Base-by-base conservation (phyloP, 2,329 filamentous ascomycete species). In the Talaromyces sp. region DNA sequence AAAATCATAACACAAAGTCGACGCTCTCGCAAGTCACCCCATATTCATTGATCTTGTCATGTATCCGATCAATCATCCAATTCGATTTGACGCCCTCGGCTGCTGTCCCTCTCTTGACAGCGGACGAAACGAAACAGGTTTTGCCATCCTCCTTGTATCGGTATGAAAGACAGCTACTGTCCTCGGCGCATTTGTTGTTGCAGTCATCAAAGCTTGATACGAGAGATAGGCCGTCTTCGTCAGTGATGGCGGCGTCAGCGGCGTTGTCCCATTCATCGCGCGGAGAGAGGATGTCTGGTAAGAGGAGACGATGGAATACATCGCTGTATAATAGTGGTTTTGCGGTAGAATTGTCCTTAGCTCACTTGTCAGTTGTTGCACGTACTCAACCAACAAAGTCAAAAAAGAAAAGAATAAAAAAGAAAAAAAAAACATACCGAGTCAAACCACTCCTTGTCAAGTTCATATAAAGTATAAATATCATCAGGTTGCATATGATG, bases 401-500 rank as follows among this genome's bases (percentile, higher is more conserved):
- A n/a, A n/a, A n/a, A n/a, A n/a, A n/a, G n/a, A n/a, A n/a, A n/a
- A 21, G 0, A 18, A 12, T 0, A 23, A 31, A 16, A 16, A 2
- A 31, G 11, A 18, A 21, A 39, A 14, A 1, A 16, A 1, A 40
- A 5, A 40, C 52, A 25, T 81, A 89, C 87, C 71, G 86, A 84
- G 73, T 84, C 82, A 76, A 87, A 88, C 69, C 85, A 78, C 56
- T 71, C 72, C 54, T 75, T 75, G 66, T 84, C 80, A 33, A 83
- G 80, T 7, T 75, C 72, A 70, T 76, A 79, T 31, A 84, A 72
- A 3, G 72, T 70, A 42, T 75, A 70, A 14, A 80, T 76, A 11
- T 83, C 77, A 1, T 69, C 66, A 1, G 79, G 68, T 0, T 75
- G 71, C 11, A 84, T 72, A 64, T 83, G 81, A 62, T 84, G 82